Evolutionary conservation across 139 green algal species (phyloP).

Genomic region (Chlamydomonas sp.): DNA sequence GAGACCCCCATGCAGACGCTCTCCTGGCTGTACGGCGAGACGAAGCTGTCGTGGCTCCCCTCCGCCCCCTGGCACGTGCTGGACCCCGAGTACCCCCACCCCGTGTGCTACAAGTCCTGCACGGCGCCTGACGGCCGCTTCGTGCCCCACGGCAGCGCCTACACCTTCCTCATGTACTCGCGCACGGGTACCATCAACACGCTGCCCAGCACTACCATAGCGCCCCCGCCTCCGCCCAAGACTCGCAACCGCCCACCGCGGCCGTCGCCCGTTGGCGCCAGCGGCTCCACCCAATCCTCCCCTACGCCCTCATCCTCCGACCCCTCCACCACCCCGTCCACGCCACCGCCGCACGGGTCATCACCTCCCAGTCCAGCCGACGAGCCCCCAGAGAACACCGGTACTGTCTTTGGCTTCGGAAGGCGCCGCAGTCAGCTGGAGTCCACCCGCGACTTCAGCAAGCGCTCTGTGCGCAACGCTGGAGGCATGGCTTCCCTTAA

Average conservation of each 20-base stretch:
- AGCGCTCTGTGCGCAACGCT: too few relatives aligned
- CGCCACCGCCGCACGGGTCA: too few relatives aligned
- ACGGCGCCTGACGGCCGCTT: slow-evolving; percentile 1
- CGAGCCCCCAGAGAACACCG: too few relatives aligned
- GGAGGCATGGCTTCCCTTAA: too few relatives aligned
- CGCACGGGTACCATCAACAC: background rate
- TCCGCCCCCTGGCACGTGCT: background rate
- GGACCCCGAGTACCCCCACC: background rate
- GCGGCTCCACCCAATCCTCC: too few relatives aligned
- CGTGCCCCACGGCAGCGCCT: slow-evolving; percentile 1
- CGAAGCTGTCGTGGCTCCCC: slow-evolving; percentile 5
- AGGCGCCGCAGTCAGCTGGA: too few relatives aligned
- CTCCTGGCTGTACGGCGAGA: slow-evolving; percentile 6
- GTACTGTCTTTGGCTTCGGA: too few relatives aligned
- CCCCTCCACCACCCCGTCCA: too few relatives aligned
- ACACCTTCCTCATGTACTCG: slow-evolving; percentile 16
- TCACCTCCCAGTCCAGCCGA: too few relatives aligned
- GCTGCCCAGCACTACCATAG: background rate
- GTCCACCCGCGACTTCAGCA: too few relatives aligned
- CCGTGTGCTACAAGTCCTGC: background rate
- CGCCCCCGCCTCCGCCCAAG: background rate
- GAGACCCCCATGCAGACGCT: slow-evolving; percentile 4
- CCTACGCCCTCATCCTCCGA: too few relatives aligned
- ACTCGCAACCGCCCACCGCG: background rate
- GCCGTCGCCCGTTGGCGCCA: background rate